phyloP scores from a whole-genome alignment of 2,329 filamentous ascomycete species.

The Paraconiothyrium sp. region DNA sequence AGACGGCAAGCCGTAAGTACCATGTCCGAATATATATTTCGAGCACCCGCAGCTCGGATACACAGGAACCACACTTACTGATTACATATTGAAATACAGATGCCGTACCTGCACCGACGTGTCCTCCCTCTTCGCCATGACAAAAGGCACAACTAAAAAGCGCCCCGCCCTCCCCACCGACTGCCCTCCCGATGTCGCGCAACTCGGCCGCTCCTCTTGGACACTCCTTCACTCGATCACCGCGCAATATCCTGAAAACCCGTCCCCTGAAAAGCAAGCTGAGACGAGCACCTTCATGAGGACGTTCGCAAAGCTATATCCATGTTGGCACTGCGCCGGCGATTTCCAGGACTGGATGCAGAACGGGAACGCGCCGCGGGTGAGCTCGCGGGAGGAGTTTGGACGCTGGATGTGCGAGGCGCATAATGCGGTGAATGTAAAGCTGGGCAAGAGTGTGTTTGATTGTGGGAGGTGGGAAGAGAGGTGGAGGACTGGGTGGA shows the following conservation, averaged over 20 bases:
- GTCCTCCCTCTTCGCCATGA: conserved; percentile 68
- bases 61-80: background rate
- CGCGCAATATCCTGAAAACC: conserved; percentile 80
- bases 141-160: conserved; percentile 53
- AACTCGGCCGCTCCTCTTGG: conserved; percentile 88
- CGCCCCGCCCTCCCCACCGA: conserved; percentile 62
- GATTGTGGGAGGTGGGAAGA: conserved; percentile 93
- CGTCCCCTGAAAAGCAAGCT: conserved; percentile 73
- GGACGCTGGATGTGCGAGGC: conserved; percentile 85
- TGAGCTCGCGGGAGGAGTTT: conserved; percentile 72
- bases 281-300: conserved; percentile 82
- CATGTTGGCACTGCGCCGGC: conserved; percentile 94
- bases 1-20: conserved; percentile 82
- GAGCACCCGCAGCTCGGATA: conserved; percentile 2
- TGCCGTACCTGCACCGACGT: conserved; percentile 76
- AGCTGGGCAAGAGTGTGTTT: conserved; percentile 89
- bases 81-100: conserved; percentile 52
- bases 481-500: conserved; percentile 92
- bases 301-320: conserved; percentile 87
- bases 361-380: conserved; percentile 69
- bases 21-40: conserved; percentile 30
- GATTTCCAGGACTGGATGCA: conserved; percentile 88
- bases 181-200: conserved; percentile 90
- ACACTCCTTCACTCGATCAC: conserved; percentile 92
- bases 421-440: conserved; percentile 87